A percentile compares a stretch with the other conserved stretches of the same genome.
Evolutionary conservation across 1,139 yeast genomes (phyloP).

Genomic region (Insectozyma bohioensis): DNA sequence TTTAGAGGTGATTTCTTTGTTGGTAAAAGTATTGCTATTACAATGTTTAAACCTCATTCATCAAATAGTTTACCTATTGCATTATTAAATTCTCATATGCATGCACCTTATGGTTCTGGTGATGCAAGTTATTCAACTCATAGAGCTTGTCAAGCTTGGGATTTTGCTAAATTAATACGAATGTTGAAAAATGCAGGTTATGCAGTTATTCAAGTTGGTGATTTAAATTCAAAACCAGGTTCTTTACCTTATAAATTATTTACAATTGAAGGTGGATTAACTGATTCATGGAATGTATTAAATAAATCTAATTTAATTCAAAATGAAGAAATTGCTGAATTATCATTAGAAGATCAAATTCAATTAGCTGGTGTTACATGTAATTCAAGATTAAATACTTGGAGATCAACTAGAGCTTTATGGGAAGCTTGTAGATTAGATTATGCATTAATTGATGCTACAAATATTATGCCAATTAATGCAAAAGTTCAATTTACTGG

Average conservation of each 20-base stretch:
- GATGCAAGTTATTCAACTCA: conserved; percentile 91
- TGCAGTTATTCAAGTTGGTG: conserved; percentile 89
- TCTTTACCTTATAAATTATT: conserved; percentile 78
- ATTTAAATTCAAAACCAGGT: conserved; percentile 84
- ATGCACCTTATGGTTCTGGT: conserved; percentile 91
- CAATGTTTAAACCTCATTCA: conserved; percentile 56
- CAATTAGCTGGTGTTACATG: conserved; percentile 81
- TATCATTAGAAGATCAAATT: conserved; percentile 71
- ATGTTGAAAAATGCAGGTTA: conserved; percentile 72
- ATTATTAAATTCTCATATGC: conserved; percentile 89
- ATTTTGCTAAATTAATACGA: conserved; percentile 67
- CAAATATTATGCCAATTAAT: conserved; percentile 48
- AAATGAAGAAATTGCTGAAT: conserved; percentile 39
- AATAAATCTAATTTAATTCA: conserved; percentile 37
- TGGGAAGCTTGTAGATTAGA: conserved; percentile 89
- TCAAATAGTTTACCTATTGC: conserved; percentile 61
- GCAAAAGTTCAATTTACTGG: conserved; percentile 79
- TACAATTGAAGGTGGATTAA: conserved; percentile 65
- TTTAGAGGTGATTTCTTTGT: conserved; percentile 97
- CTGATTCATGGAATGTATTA: conserved; percentile 81
- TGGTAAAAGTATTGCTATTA: conserved; percentile 85
- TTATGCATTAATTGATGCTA: conserved; percentile 75
- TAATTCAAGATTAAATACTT: conserved; percentile 82
- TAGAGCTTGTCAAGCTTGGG: conserved; percentile 97
- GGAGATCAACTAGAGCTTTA: conserved; percentile 64